phyloP scores from a whole-genome alignment of 257 asterid genomes.

The Fraxinus anomala region DNA sequence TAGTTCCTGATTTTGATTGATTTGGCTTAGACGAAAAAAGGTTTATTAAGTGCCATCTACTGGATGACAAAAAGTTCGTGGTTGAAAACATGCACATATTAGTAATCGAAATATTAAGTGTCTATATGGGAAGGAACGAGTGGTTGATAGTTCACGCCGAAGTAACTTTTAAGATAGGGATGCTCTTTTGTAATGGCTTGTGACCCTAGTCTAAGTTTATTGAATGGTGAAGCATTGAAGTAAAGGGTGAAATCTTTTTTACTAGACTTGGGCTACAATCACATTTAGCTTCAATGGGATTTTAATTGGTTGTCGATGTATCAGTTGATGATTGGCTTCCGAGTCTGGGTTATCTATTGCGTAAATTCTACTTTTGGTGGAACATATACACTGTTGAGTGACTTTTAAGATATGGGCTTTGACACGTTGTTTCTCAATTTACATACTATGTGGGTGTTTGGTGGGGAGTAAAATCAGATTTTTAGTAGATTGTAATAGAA shows the following conservation, averaged over 20 bases:
- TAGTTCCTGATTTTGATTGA: not conserved
- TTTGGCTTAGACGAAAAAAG: not conserved
- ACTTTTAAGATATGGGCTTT: not conserved
- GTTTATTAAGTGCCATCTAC: not conserved
- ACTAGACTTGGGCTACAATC: not conserved
- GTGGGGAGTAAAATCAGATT: too few species aligned
- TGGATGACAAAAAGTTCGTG: not conserved
- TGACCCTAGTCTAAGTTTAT: not conserved
- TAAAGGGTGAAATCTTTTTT: not conserved
- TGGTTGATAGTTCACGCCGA: not conserved
- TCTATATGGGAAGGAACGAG: not conserved
- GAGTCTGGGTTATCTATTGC: not conserved
- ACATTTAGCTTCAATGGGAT: not conserved
- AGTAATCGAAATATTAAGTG: not conserved
- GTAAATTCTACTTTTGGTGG: not conserved
- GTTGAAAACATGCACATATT: not conserved
- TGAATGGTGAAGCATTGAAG: not conserved
- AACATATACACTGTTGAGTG: not conserved
- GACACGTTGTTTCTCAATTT: not conserved
- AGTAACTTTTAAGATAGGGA: not conserved
- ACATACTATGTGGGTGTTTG: too few species aligned
- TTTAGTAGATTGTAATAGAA: too few species aligned
- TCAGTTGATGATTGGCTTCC: not conserved
- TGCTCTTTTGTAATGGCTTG: not conserved
- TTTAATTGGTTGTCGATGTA: not conserved